Evolutionary conservation across 306 rosid species (phyloP).

Genomic region (Hippophae tibetana): DNA sequence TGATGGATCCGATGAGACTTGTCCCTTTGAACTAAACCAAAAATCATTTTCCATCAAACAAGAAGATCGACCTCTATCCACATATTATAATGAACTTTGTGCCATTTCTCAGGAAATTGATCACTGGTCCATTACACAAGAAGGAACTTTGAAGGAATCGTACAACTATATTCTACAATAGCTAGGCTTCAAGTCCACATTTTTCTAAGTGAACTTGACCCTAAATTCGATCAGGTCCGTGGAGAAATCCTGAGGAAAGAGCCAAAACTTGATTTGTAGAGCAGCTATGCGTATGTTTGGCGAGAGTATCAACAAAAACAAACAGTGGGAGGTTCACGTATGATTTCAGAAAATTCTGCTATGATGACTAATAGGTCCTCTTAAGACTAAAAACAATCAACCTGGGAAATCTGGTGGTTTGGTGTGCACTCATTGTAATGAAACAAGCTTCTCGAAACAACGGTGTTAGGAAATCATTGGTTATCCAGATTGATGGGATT

Average conservation of each 20-base stretch:
- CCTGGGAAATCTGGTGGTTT: too few species aligned
- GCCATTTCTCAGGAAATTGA: not conserved
- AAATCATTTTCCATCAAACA: too few species aligned
- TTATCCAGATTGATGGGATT: too few species aligned
- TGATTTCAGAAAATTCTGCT: too few species aligned
- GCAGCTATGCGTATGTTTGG: not conserved
- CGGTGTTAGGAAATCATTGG: too few species aligned
- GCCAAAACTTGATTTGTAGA: not conserved
- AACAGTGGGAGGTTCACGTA: not conserved
- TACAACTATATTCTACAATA: not conserved
- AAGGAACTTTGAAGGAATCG: not conserved
- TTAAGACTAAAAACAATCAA: too few species aligned
- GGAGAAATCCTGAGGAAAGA: not conserved
- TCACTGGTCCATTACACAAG: not conserved
- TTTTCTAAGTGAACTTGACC: conserved; percentile 5
- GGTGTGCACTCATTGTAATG: too few species aligned
- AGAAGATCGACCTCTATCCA: not conserved
- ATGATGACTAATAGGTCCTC: too few species aligned
- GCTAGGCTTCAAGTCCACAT: conserved; percentile 2
- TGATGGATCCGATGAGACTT: too few species aligned
- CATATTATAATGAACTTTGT: conserved; percentile 5
- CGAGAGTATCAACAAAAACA: not conserved
- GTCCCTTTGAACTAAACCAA: too few species aligned
- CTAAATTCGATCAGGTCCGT: not conserved
- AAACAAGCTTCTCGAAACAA: too few species aligned